phyloP scores from a whole-genome alignment of 495 filamentous ascomycete species.

The Podospora bellae-mahoneyi region DNA sequence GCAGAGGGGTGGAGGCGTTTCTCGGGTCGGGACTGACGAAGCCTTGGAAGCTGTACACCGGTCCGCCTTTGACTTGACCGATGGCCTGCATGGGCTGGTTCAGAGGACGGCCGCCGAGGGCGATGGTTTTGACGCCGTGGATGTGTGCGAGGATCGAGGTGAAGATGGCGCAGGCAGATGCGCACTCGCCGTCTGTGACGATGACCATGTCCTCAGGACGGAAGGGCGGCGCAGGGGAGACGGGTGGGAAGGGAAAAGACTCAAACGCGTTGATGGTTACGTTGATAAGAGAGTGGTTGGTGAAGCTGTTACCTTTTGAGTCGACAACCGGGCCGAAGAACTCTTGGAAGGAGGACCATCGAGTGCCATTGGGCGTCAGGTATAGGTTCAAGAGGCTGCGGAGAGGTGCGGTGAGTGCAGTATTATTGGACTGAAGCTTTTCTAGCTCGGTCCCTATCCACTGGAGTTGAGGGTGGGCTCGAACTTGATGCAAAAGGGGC shows the following conservation, averaged over 20 bases:
- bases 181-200: slow-evolving; percentile 60
- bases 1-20: not conserved
- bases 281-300: slow-evolving; percentile 3
- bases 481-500: slow-evolving; percentile 11
- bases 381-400: no score
- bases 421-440: slow-evolving; percentile 2
- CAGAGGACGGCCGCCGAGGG: slow-evolving; percentile 57
- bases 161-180: slow-evolving; percentile 62
- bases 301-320: slow-evolving; percentile 6
- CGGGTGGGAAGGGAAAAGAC: not conserved
- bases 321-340: slow-evolving; percentile 10
- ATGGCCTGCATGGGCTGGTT: slow-evolving; percentile 60
- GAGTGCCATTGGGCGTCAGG: not conserved
- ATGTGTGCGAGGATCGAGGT: slow-evolving; percentile 53
- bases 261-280: not conserved
- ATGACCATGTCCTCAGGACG: slow-evolving; percentile 42
- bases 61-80: slow-evolving; percentile 56
- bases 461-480: slow-evolving; percentile 19
- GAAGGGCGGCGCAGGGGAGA: slow-evolving; percentile 17
- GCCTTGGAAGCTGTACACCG: slow-evolving; percentile 14
- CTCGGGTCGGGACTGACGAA: not conserved
- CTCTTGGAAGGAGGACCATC: slow-evolving; percentile 9
- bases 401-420: not conserved
- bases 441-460: slow-evolving; percentile 11
- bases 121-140: slow-evolving; percentile 57